phyloP scores from a whole-genome alignment of 306 rosid species.

The Pterocarpus santalinus region DNA sequence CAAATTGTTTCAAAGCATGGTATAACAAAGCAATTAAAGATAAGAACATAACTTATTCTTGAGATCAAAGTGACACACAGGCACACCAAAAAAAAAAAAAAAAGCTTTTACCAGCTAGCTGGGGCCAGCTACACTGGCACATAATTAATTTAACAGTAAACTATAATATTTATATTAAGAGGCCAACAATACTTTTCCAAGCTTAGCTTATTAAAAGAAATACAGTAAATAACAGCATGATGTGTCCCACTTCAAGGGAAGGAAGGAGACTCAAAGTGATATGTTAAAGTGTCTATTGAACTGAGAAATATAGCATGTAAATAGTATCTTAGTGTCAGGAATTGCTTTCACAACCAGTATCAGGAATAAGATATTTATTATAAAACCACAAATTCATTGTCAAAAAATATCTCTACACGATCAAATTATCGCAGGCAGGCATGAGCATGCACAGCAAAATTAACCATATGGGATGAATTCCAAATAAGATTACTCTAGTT shows the following conservation, averaged over 20 bases:
- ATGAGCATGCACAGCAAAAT: conserved; percentile 7
- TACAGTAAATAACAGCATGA: no score
- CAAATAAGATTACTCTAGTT: conserved; percentile 9
- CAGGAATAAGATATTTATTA: conserved; percentile 17
- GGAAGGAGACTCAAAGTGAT: no score
- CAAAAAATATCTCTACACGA: conserved; percentile 8
- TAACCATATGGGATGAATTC: conserved; percentile 10
- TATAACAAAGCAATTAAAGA: conserved; percentile 1
- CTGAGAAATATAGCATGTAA: neutral
- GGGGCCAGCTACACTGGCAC: neutral
- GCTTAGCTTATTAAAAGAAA: no score
- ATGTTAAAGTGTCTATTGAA: neutral
- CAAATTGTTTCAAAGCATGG: conserved; percentile 13
- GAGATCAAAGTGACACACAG: neutral
- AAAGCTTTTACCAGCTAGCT: neutral
- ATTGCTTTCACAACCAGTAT: neutral
- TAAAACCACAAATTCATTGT: conserved; percentile 23
- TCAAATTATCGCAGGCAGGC: conserved; percentile 35
- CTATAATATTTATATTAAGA: no score
- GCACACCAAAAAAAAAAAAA: no score
- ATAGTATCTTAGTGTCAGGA: neutral
- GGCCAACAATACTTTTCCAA: neutral
- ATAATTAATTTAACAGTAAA: no score
- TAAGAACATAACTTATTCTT: neutral
- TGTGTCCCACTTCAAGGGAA: no score